phyloP scores from a whole-genome alignment of 257 asterid genomes.

The Schizonepeta tenuifolia region DNA sequence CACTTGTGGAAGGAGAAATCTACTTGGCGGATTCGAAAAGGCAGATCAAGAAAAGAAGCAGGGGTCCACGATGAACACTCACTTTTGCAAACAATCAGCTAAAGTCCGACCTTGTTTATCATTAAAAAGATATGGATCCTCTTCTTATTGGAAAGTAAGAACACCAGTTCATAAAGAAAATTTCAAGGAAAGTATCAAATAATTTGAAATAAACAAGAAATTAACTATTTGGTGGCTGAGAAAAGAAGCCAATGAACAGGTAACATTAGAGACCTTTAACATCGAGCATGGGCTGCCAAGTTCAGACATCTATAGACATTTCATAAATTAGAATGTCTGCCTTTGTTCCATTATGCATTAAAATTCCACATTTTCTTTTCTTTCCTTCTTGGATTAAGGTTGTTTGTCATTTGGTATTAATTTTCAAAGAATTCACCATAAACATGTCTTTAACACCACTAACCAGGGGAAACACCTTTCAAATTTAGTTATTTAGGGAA shows the following conservation, averaged over 20 bases:
- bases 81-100: constrained; percentile 11
- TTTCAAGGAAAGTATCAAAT: neutral
- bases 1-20: neutral
- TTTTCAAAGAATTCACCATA: neutral
- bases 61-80: neutral
- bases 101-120: neutral
- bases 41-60: neutral
- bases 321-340: neutral
- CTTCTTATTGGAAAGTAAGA: neutral
- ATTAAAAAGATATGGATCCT: neutral
- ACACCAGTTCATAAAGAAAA: neutral
- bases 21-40: neutral
- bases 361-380: too few species aligned
- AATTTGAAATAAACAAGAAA: neutral
- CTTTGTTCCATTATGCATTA: neutral
- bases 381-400: neutral
- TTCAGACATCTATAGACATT: neutral
- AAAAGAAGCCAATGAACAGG: neutral
- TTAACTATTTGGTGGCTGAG: neutral
- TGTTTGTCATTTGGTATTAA: neutral
- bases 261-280: neutral
- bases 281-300: neutral
- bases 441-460: neutral
- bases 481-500: neutral
- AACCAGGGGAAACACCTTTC: neutral